These are phyloP conservation scores for Colletotrichum melonis DNA, from an alignment of 2,329 filamentous ascomycete genomes.

Conservation along the genomic window DNA sequence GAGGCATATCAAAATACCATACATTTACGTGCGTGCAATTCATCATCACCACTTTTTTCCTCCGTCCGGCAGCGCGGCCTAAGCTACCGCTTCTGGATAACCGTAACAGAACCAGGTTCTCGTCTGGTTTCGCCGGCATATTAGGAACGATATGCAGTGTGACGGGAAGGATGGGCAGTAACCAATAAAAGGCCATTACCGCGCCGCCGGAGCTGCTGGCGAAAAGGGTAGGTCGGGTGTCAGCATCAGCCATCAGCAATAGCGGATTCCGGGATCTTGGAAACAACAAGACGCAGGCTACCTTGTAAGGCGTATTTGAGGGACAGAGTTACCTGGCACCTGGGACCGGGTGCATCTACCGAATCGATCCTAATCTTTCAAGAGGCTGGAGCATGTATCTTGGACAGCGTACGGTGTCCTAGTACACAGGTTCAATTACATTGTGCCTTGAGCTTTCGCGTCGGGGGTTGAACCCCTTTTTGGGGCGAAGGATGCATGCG, in stretches of 20 bases:
- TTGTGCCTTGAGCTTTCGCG: not conserved
- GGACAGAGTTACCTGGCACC: not conserved
- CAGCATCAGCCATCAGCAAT: not conserved
- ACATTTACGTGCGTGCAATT: not conserved
- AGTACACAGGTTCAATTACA: not conserved
- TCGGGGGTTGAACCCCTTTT: not conserved
- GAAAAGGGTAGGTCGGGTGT: not conserved
- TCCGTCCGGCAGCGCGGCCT: not conserved
- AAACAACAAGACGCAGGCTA: not conserved
- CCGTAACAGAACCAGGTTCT: not conserved
- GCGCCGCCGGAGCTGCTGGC: not conserved
- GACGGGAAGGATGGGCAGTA: not conserved
- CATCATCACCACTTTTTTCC: not conserved
- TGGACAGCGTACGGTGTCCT: not conserved
- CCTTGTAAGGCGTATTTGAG: not conserved
- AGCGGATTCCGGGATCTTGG: not conserved
- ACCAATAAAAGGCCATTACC: not conserved
- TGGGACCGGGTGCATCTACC: slow-evolving; percentile 13
- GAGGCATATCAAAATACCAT: not conserved
- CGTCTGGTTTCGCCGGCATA: not conserved
- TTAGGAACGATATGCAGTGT: not conserved
- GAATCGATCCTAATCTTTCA: not conserved
- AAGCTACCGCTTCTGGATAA: not conserved
- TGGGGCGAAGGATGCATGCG: not conserved
- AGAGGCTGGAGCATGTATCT: not conserved